Evolutionary conservation across 768 basidiomycete genomes (phyloP).

Genomic region (Lactarius hengduanensis): DNA sequence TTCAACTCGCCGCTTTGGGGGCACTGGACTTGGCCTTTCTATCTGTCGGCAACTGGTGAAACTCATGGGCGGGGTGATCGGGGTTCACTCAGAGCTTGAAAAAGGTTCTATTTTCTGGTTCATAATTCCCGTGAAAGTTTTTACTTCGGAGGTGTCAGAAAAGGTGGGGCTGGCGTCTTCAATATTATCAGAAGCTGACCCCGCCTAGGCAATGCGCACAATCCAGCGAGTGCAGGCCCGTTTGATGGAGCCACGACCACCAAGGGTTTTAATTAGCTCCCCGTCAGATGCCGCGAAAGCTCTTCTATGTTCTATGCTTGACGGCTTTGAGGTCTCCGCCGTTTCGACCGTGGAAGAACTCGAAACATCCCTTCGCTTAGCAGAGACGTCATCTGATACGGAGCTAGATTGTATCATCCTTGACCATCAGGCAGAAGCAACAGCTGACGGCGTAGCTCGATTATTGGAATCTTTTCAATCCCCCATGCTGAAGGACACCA

Average conservation of each 20-base stretch:
- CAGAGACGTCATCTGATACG: slow-evolving; percentile 35
- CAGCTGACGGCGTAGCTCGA: slow-evolving; percentile 55
- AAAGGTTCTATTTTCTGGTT: slow-evolving; percentile 73
- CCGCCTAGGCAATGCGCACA: slow-evolving; percentile 44
- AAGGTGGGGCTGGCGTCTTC: slow-evolving; percentile 41
- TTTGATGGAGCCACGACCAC: slow-evolving; percentile 47
- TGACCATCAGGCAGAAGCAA: slow-evolving; percentile 62
- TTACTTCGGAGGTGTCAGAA: slow-evolving; percentile 53
- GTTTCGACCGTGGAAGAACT: slow-evolving; percentile 48
- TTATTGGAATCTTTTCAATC: slow-evolving; percentile 44
- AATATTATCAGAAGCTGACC: slow-evolving; percentile 5
- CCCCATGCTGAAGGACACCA: slow-evolving; percentile 49
- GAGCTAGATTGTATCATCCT: slow-evolving; percentile 63
- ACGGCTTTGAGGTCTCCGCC: slow-evolving; percentile 49
- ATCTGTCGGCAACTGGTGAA: slow-evolving; percentile 74
- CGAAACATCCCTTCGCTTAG: slow-evolving; percentile 41
- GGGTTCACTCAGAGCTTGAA: slow-evolving; percentile 62
- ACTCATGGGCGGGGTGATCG: slow-evolving; percentile 73
- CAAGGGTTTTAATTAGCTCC: slow-evolving; percentile 56
- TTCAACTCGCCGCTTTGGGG: slow-evolving; percentile 72
- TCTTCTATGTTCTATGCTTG: slow-evolving; percentile 56
- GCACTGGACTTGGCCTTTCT: slow-evolving; percentile 72
- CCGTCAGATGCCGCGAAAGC: slow-evolving; percentile 55
- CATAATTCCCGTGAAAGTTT: slow-evolving; percentile 63
- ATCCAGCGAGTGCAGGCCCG: slow-evolving; percentile 47